Conservation (phyloP, 2,329 filamentous ascomycete species). For the Mollisia scopiformis region DNA sequence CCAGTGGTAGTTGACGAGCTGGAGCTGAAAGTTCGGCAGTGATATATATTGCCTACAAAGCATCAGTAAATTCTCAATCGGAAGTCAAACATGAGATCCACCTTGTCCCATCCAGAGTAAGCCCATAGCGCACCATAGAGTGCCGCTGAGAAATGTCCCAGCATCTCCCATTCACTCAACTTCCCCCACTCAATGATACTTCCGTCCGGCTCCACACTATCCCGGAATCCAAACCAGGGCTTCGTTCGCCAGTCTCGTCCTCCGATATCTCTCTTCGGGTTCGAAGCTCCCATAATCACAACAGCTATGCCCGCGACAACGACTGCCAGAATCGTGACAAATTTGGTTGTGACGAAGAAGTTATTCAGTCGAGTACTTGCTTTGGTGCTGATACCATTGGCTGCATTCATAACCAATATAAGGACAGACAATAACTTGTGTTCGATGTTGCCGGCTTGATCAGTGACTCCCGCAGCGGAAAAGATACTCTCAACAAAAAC, state of each 20-base stretch:
- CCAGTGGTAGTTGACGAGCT: slow-evolving; percentile 57
- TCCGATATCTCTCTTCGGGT: slow-evolving; percentile 42
- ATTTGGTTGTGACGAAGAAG: slow-evolving; percentile 59
- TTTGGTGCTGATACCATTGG: slow-evolving; percentile 59
- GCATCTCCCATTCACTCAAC: slow-evolving; percentile 57
- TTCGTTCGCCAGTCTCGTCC: slow-evolving; percentile 55
- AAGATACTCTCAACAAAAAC: slow-evolving; percentile 65
- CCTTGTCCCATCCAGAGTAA: slow-evolving; percentile 70
- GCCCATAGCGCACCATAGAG: slow-evolving; percentile 66
- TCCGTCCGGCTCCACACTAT: slow-evolving; percentile 53
- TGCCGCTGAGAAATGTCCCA: slow-evolving; percentile 62
- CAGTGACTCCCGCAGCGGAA: slow-evolving; percentile 51
- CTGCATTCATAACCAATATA: slow-evolving; percentile 50
- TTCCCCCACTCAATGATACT: slow-evolving; percentile 50
- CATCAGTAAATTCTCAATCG: slow-evolving; percentile 9
- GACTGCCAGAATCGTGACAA: slow-evolving; percentile 50
- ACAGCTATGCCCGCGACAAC: slow-evolving; percentile 54
- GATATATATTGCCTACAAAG: slow-evolving; percentile 55
- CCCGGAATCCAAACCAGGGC: slow-evolving; percentile 57
- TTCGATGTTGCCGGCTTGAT: slow-evolving; percentile 42
- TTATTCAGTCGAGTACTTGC: slow-evolving; percentile 57
- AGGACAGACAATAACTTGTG: slow-evolving; percentile 56
- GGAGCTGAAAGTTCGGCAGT: slow-evolving; percentile 55
- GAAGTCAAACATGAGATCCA: slow-evolving; percentile 34
- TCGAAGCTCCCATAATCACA: slow-evolving; percentile 42